Evolutionary conservation across 2,329 filamentous ascomycete species (phyloP), one percentile per base, ranked within the genome.

Genomic region (Amylocarpus encephaloides): DNA sequence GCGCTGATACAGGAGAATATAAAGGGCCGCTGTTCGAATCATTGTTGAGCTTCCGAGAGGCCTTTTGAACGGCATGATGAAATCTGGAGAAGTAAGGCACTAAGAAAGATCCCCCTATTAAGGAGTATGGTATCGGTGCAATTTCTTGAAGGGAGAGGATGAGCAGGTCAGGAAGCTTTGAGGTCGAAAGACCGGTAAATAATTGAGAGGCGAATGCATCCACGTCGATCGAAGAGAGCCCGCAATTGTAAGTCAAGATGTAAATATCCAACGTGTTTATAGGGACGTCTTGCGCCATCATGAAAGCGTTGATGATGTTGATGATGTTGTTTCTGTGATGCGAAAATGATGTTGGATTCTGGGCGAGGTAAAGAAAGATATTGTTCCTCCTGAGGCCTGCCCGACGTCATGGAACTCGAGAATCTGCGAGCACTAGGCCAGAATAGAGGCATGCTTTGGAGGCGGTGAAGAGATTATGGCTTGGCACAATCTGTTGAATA

Each of bases 231-330:
- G 82, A 70, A 48, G 76, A 76, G 59, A 88, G 86, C 30, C 79
- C 92, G 63, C 88, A 94, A 66, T 97, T 97, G 73, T 93, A 95
- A 10, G 91, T 95, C 48, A 95, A 69, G 55, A 95, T 77, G 62
- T 95, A 85, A 49, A 90, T 70, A 61, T 84, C 81, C 49, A 94
- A 73, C 53, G 75, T 70, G 15, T n/a, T 7, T 18, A 26, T 19
- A 15, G 44, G 26, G 5, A 34, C 22, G 22, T 26, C 22, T 26
- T 26, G 22, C 22, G 22, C 22, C 22, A 26, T 26, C 7, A 26
- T 26, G 7, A 26, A 26, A 26, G 22, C 7, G 22, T 26, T 26
- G 22, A n/a, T n/a, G n/a, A n/a, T n/a, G n/a, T n/a, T n/a, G n/a
- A n/a, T 26, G 22, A 26, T 26, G 22, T 26, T 26, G 22, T 7